Conservation (phyloP, 1,139 yeast genomes). For the Kurtzmaniella natalensis region DNA sequence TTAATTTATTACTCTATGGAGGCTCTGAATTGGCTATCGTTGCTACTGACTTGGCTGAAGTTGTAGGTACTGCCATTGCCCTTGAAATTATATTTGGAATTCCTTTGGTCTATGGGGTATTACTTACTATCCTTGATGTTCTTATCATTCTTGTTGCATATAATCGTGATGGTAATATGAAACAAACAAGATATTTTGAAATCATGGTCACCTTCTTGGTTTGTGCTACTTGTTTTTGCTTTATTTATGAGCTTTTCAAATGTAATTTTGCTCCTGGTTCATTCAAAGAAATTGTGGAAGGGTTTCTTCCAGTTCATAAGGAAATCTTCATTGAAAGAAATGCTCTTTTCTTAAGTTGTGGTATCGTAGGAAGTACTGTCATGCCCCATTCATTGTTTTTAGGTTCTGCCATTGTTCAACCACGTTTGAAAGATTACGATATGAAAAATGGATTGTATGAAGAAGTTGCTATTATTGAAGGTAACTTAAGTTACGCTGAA, state of each 20-base stretch:
- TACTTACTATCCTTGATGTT: conserved; percentile 70
- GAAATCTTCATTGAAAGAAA: conserved; percentile 50
- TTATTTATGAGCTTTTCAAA: conserved; percentile 56
- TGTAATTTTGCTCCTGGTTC: conserved; percentile 39
- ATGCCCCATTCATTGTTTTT: conserved; percentile 79
- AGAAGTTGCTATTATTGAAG: conserved; percentile 10
- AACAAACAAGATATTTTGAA: conserved; percentile 63
- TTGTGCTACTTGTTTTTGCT: conserved; percentile 61
- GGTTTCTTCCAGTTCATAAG: conserved; percentile 53
- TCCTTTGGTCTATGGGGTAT: conserved; percentile 63
- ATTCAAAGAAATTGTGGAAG: conserved; percentile 38
- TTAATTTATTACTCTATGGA: conserved; percentile 55
- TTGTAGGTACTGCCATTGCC: conserved; percentile 76
- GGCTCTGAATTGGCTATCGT: conserved; percentile 73
- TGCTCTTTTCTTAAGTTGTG: conserved; percentile 64
- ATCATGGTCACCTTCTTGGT: conserved; percentile 60
- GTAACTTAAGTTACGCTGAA: conserved; percentile 6
- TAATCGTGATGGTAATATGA: conserved; percentile 66
- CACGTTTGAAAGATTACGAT: conserved; percentile 65
- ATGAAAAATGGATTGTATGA: conserved; percentile 35
- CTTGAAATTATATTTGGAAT: conserved; percentile 63
- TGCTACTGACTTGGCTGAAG: conserved; percentile 81
- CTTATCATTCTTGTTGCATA: conserved; percentile 64
- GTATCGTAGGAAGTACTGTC: conserved; percentile 76
- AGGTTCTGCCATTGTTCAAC: conserved; percentile 74